These are phyloP conservation scores for Quercus aquifolioides DNA, from an alignment of 306 rosid genomes.

Conservation along the genomic window DNA sequence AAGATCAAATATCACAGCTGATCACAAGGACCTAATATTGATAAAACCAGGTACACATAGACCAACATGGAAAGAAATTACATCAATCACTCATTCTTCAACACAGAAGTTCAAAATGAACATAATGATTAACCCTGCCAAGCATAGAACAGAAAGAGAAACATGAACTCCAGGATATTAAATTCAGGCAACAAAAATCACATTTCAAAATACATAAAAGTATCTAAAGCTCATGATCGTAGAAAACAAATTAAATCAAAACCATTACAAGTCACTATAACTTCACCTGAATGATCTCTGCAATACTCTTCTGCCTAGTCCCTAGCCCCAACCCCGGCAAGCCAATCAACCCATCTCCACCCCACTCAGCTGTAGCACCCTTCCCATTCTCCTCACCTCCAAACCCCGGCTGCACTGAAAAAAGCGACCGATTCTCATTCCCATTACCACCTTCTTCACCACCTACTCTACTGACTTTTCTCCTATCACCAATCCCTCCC, in stretches of 20 bases:
- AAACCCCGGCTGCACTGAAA: constrained; percentile 75
- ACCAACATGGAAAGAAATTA: not conserved
- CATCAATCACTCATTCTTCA: not conserved
- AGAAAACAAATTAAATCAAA: not conserved
- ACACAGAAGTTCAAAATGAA: not conserved
- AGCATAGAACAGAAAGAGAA: not conserved
- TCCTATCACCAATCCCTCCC: constrained; percentile 89
- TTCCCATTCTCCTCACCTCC: constrained; percentile 51
- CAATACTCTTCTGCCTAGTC: constrained; percentile 79
- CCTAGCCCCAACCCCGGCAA: constrained; percentile 82
- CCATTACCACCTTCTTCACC: constrained; percentile 34
- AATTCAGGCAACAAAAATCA: not conserved
- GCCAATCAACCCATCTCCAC: constrained; percentile 81
- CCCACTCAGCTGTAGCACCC: constrained; percentile 73
- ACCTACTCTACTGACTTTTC: constrained; percentile 52
- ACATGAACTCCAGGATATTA: not conserved
- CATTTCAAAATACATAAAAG: not conserved
- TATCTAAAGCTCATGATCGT: not conserved
- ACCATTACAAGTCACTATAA: not conserved
- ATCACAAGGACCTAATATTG: not conserved
- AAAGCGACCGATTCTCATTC: constrained; percentile 49
- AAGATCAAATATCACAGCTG: not conserved
- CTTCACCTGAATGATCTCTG: constrained; percentile 88
- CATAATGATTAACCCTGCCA: not conserved
- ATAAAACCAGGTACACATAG: not conserved